Conservation (phyloP, 1,284 basidiomycete species). For the Lentinula novae-zelandiae region DNA sequence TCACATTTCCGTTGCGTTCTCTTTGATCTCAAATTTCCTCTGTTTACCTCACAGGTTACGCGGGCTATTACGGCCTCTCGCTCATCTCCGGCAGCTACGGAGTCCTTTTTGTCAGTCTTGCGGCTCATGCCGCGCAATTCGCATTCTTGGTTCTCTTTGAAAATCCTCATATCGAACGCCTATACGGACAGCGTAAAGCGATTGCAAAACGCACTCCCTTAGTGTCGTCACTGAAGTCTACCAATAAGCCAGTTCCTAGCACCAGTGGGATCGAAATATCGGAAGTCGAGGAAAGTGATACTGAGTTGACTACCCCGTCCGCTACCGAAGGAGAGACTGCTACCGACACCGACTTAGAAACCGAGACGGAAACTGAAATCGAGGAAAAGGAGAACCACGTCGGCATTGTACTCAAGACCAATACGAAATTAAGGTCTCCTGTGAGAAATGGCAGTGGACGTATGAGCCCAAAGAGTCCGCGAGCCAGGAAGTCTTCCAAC, state of each 20-base stretch:
- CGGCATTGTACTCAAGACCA: slow-evolving; percentile 15
- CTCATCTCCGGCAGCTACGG: slow-evolving; percentile 86
- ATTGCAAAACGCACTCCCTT: slow-evolving; percentile 78
- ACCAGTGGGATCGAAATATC: slow-evolving; percentile 16
- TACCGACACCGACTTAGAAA: slow-evolving; percentile 70
- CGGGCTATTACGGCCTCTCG: slow-evolving; percentile 95
- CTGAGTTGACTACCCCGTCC: slow-evolving; percentile 50
- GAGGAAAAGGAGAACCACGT: slow-evolving; percentile 13
- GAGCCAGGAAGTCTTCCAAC: slow-evolving; percentile 18
- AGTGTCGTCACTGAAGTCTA: slow-evolving; percentile 13
- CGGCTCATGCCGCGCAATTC: slow-evolving; percentile 93
- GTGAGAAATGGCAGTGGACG: background rate
- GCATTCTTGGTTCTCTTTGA: slow-evolving; percentile 96
- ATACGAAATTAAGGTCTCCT: slow-evolving; percentile 3
- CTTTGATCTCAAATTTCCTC: too few relatives aligned
- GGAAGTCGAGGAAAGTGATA: slow-evolving; percentile 15
- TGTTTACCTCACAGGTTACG: slow-evolving; percentile 59
- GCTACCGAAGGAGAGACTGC: slow-evolving; percentile 72
- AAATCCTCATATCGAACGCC: slow-evolving; percentile 94
- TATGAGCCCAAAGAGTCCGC: slow-evolving; percentile 2
- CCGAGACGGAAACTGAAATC: slow-evolving; percentile 32
- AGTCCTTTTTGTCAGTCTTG: slow-evolving; percentile 89
- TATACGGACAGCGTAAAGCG: slow-evolving; percentile 85
- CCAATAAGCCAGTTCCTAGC: slow-evolving; percentile 17
- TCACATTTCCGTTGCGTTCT: background rate